Evolutionary conservation across 1,284 basidiomycete genomes (phyloP), one percentile per base, ranked within the genome.

Genomic region (Microstroma glucosiphilum): DNA sequence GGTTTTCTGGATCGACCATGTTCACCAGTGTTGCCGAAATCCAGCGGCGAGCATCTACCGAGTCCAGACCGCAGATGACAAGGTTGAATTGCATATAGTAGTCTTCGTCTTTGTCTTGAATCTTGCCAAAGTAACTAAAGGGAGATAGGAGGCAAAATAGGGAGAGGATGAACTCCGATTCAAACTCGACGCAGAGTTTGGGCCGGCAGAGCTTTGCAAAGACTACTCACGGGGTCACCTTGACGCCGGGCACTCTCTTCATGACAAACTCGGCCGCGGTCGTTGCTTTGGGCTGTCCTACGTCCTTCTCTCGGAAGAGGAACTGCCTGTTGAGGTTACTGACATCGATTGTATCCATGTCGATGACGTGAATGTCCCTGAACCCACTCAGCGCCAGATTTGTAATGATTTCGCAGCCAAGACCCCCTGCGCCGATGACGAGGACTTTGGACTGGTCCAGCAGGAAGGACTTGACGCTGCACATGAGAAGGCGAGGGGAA

Each of bases 301-400:
- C 91, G 77, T 99, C 96, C 73, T 87, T 88, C 42, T 83, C 87
- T 69, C 91, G 96, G 83, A 99, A 99, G 53, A 99, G 83, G 80
- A 98, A 99, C 80, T 99, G 96, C 54, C 96, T 86, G 81, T 99
- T 99, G 70, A 99, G 84, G 78, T 99, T 99, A 75, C 92, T 96
- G 73, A 98, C 91, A 80, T 99, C 96, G 79, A 98, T 99, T 4
- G 94, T 97, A 83, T 99, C 96, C 94, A 99, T 98, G 83, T 99
- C 96, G 78, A 99, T 98, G 70, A 99, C 92, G 82, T 98, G 91
- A 67, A 98, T 96, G 76, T 98, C 89, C 78, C 89, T 89, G 85
- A 98, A 98, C 21, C 96, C 96, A 59, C 90, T 88, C 7, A 75
- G 63, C 1, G 74, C 71, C 25, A 70, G 58, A 40, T 79, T 79